These are phyloP conservation scores for Cryphonectria naterciae DNA, from an alignment of 2,329 filamentous ascomycete genomes.

Conservation along the genomic window DNA sequence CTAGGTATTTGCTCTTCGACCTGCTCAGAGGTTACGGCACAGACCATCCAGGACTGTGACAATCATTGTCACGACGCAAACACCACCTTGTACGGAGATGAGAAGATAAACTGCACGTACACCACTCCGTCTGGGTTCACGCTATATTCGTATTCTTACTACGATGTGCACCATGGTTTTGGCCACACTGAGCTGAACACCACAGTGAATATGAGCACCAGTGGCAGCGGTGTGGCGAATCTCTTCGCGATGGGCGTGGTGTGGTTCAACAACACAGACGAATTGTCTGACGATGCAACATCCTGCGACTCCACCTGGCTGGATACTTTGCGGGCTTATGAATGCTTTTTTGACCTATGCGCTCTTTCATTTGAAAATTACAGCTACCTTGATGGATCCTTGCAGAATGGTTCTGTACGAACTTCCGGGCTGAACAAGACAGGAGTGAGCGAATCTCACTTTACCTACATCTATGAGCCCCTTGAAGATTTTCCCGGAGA, in stretches of 20 bases:
- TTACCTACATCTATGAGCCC: neutral
- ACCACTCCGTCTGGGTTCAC: neutral
- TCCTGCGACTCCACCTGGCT: neutral
- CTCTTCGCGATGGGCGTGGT: neutral
- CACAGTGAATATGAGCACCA: neutral
- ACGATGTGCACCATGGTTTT: neutral
- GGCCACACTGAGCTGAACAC: neutral
- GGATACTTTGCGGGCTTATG: neutral
- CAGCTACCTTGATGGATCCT: neutral
- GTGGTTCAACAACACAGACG: neutral
- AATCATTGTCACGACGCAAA: neutral
- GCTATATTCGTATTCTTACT: neutral
- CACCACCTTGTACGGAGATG: neutral
- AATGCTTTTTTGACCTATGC: neutral
- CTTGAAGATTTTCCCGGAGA: neutral
- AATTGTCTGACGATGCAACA: neutral
- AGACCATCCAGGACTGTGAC: neutral
- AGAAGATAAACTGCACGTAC: neutral
- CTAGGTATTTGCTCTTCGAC: neutral
- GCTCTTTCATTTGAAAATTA: neutral
- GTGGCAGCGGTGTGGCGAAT: neutral
- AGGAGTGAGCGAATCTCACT: neutral
- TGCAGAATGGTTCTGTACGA: neutral
- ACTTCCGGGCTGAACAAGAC: neutral
- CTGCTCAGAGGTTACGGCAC: neutral